Evolutionary conservation across 1,284 basidiomycete species (phyloP).

Genomic region (Tilletia walkeri): DNA sequence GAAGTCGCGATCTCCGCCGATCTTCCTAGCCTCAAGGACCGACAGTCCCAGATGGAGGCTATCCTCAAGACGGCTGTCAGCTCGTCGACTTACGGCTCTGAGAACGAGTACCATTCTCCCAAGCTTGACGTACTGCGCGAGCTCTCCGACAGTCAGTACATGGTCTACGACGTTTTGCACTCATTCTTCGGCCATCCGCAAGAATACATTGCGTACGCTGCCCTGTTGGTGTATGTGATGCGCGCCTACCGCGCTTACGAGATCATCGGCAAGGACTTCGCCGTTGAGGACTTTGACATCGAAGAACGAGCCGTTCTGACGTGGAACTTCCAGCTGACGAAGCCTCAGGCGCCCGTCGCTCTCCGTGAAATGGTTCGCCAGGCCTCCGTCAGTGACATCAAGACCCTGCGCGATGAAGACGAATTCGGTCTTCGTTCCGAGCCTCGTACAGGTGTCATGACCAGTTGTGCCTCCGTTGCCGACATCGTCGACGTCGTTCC

Average conservation of each 20-base stretch:
- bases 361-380: slow-evolving; percentile 58
- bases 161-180: slow-evolving; percentile 93
- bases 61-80: slow-evolving; percentile 85
- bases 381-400: slow-evolving; percentile 50
- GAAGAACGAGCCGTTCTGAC: slow-evolving; percentile 58
- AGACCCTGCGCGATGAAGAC: slow-evolving; percentile 37
- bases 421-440: slow-evolving; percentile 30
- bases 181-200: slow-evolving; percentile 82
- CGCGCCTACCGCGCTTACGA: slow-evolving; percentile 95
- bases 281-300: slow-evolving; percentile 68
- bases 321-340: slow-evolving; percentile 62
- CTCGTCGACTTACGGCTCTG: slow-evolving; percentile 77
- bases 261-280: slow-evolving; percentile 82
- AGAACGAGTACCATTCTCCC: slow-evolving; percentile 65
- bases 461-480: slow-evolving; percentile 41
- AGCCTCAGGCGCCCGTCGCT: slow-evolving; percentile 53
- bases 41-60: slow-evolving; percentile 86
- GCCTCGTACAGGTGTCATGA: slow-evolving; percentile 53
- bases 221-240: slow-evolving; percentile 92
- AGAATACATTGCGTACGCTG: slow-evolving; percentile 74
- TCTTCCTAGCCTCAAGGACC: slow-evolving; percentile 95
- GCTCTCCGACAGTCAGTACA: slow-evolving; percentile 91
- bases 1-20: slow-evolving; percentile 94
- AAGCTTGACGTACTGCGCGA: slow-evolving; percentile 84
- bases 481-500: slow-evolving; percentile 46